These are phyloP conservation scores for Ceratocystis colombiana DNA, from an alignment of 2,329 filamentous ascomycete genomes.

Conservation along the genomic window DNA sequence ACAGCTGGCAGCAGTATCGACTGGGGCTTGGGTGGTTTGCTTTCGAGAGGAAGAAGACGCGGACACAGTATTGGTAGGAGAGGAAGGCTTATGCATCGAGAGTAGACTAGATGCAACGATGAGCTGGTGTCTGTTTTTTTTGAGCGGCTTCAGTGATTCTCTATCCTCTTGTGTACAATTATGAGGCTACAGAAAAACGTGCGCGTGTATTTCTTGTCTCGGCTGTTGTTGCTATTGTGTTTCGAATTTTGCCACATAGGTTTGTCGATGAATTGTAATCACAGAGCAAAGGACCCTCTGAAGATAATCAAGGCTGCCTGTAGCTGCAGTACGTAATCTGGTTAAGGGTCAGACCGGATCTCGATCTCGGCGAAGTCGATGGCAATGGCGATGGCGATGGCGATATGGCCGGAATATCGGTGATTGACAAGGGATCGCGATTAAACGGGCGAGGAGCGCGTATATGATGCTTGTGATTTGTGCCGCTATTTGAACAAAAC, in stretches of 20 bases:
- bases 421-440: not conserved
- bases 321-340: not conserved
- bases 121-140: not conserved
- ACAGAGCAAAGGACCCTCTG: not conserved
- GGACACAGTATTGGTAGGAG: not conserved
- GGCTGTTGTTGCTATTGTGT: constrained; percentile 12
- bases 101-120: constrained; percentile 2
- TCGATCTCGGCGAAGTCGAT: not conserved
- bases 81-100: constrained; percentile 5
- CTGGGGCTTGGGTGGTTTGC: not conserved
- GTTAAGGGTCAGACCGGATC: not conserved
- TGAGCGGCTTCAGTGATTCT: not conserved
- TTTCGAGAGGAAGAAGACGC: not conserved
- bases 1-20: not conserved
- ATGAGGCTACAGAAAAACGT: not conserved
- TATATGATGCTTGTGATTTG: not conserved
- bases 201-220: constrained; percentile 9
- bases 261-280: not conserved
- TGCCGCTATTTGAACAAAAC: not conserved
- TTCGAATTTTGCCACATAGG: constrained; percentile 4
- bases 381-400: not conserved
- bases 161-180: not conserved
- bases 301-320: not conserved
- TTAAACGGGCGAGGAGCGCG: not conserved
- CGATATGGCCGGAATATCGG: not conserved